A percentile compares a stretch with the other conserved stretches of the same genome.
These are phyloP conservation scores for Salinomyces thailandicus DNA, from an alignment of 2,329 filamentous ascomycete species.

Conservation along the genomic window DNA sequence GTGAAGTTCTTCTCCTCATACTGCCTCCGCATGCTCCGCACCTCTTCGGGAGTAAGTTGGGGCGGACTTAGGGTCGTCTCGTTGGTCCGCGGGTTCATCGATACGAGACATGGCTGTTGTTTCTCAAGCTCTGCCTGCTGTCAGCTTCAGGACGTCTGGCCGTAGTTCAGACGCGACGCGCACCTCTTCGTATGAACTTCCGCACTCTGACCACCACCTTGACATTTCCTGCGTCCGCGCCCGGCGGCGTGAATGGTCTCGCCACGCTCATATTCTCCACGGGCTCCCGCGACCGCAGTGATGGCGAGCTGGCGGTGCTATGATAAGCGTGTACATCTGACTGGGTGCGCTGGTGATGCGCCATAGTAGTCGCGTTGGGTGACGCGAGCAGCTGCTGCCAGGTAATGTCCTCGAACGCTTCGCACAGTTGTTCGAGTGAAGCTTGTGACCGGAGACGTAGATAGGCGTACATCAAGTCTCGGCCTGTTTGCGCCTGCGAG, in stretches of 20 bases:
- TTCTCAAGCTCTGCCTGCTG: constrained; percentile 61
- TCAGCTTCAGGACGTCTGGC: constrained; percentile 15
- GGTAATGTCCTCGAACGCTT: constrained; percentile 11
- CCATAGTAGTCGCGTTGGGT: constrained; percentile 1
- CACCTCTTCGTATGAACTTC: constrained; percentile 39
- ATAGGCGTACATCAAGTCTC: constrained; percentile 11
- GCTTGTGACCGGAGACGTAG: constrained; percentile 12
- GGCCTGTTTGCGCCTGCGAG: neutral
- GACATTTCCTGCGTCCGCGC: constrained; percentile 38
- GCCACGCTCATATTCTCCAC: constrained; percentile 23
- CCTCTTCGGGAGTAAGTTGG: constrained; percentile 15
- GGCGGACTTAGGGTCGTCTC: constrained; percentile 71
- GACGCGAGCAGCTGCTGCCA: constrained; percentile 1
- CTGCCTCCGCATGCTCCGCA: constrained; percentile 55
- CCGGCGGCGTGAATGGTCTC: constrained; percentile 22
- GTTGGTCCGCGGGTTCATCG: constrained; percentile 83
- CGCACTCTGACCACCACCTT: constrained; percentile 42
- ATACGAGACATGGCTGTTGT: constrained; percentile 72
- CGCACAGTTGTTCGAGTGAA: constrained; percentile 10
- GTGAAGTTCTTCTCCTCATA: constrained; percentile 85
- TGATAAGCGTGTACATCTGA: constrained; percentile 15
- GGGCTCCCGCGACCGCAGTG: constrained; percentile 33
- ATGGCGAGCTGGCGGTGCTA: constrained; percentile 33
- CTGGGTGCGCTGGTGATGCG: constrained; percentile 9
- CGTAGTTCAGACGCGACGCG: constrained; percentile 3